Evolutionary conservation across 2,329 filamentous ascomycete species (phyloP).

Genomic region (Penicillium sp.): DNA sequence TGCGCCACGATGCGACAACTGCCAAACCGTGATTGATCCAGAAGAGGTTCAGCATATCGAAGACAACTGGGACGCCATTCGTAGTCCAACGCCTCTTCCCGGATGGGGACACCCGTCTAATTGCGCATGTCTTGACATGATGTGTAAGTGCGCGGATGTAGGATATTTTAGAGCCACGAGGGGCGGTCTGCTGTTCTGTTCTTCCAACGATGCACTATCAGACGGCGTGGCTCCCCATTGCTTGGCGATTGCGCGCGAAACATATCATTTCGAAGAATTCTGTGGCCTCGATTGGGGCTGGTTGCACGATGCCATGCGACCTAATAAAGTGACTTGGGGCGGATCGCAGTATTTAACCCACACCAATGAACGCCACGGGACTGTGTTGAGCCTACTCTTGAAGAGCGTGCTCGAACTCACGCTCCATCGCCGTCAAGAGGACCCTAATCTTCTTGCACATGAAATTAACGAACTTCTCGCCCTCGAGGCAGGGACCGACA

Average conservation of each 20-base stretch:
- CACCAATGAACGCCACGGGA: slow-evolving; percentile 32
- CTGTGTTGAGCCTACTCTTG: slow-evolving; percentile 32
- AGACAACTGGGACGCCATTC: not conserved
- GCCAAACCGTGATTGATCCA: slow-evolving; percentile 10
- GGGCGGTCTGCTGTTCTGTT: slow-evolving; percentile 7
- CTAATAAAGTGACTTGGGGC: slow-evolving; percentile 1
- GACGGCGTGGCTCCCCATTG: slow-evolving; percentile 14
- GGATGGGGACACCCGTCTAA: not conserved
- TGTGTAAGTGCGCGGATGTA: not conserved
- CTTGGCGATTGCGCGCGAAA: slow-evolving; percentile 23
- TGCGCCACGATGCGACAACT: slow-evolving; percentile 29
- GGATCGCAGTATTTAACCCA: slow-evolving; percentile 16
- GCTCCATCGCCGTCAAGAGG: slow-evolving; percentile 25
- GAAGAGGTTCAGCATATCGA: not conserved
- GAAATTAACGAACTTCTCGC: slow-evolving; percentile 36
- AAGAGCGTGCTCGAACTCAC: slow-evolving; percentile 37
- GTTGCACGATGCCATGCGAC: slow-evolving; percentile 34
- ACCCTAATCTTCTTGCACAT: slow-evolving; percentile 28
- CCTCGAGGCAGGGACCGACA: slow-evolving; percentile 16
- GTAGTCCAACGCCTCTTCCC: not conserved
- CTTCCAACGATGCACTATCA: slow-evolving; percentile 5
- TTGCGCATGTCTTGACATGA: not conserved
- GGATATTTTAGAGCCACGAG: not conserved
- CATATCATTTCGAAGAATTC: slow-evolving; percentile 27
- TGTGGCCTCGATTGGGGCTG: slow-evolving; percentile 35